Evolutionary conservation across 805 yeast genomes (phyloP), one percentile per base, ranked within the genome.

Genomic region (Schizosaccharomyces lindneri): DNA sequence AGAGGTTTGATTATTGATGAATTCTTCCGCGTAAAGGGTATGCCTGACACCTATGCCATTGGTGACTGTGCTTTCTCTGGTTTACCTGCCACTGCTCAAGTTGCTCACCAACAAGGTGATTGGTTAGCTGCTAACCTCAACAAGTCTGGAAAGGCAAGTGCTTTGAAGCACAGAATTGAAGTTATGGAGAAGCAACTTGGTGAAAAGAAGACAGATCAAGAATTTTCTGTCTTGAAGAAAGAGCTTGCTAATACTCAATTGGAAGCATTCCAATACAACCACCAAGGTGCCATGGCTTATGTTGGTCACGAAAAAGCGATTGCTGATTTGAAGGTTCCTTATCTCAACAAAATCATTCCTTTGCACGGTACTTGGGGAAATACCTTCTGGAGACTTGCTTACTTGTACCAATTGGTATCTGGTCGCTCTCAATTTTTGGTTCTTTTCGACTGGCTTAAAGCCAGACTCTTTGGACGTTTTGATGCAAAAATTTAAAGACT

Each of bases 371-470:
- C 84, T 61, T 75, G 86, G 71, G 87, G 97, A 48, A 88, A 84
- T 78, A 76, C 87, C 72, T 85, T 89, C 79, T 89, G 97, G 97
- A 84, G 94, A 75, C 80, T 87, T 39, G 95, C 95, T 39, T 90
- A 90, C 73, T 81, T 90, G 66, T 81, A 86, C 71, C 89, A 90
- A 97, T 82, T 90, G 73, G 80, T 90, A 72, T 82, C 94, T 64
- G 80, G 86, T 68, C 83, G 88, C 76, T 89, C 87, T 77, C 90
- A 86, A 78, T 75, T 87, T 64, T 79, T 88, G 70, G 95, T 89
- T 62, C 79, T 81, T 66, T 73, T 86, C 65, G 97, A 90, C 72
- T 89, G 97, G 97, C 70, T 81, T 65, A 89, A 88, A 78, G 84
- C 86, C 64, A 79, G 82, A 66, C 75, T 87, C 71, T 86, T 90